phyloP scores from a whole-genome alignment of 1,284 basidiomycete genomes.

The Cutaneotrichosporon cavernicola region DNA sequence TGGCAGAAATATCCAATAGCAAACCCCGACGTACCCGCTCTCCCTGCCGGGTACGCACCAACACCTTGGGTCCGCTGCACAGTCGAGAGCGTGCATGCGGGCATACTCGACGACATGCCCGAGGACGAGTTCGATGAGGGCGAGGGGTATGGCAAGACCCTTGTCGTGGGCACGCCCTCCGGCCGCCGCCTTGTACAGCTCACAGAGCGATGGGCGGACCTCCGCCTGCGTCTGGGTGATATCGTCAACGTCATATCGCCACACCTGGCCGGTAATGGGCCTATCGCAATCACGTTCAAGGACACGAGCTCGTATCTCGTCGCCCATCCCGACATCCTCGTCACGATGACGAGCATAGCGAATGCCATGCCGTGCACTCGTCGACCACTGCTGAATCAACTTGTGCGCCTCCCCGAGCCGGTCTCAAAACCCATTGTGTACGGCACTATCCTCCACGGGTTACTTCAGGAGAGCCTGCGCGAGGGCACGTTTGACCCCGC shows the following conservation, averaged over 20 bases:
- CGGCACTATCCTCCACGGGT: conserved; percentile 85
- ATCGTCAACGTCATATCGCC: conserved; percentile 67
- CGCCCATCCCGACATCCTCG: conserved; percentile 81
- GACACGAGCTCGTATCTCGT: conserved; percentile 59
- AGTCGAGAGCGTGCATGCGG: conserved; percentile 34
- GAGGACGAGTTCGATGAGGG: conserved; percentile 13
- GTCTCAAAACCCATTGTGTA: conserved; percentile 63
- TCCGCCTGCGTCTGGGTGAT: conserved; percentile 61
- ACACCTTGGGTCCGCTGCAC: conserved; percentile 43
- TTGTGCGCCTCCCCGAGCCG: conserved; percentile 58
- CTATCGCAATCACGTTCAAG: conserved; percentile 42
- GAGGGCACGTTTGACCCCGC: conserved; percentile 41
- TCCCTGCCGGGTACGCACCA: conserved; percentile 31
- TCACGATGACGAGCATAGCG: conserved; percentile 83
- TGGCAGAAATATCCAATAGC: conserved; percentile 38
- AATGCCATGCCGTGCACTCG: conserved; percentile 76
- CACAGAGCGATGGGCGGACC: conserved; percentile 48
- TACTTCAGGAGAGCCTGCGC: conserved; percentile 73
- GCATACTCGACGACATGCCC: conserved; percentile 20
- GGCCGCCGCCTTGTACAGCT: conserved; percentile 38
- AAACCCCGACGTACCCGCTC: conserved; percentile 38
- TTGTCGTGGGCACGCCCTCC: conserved; percentile 28
- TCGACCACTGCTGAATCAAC: conserved; percentile 71
- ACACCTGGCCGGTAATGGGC: conserved; percentile 32
- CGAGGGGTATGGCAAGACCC: conserved; percentile 36